Percentiles rank a stretch among this genome's conserved stretches.
phyloP scores from a whole-genome alignment of 768 basidiomycete genomes.

The Clavulina sp. region DNA sequence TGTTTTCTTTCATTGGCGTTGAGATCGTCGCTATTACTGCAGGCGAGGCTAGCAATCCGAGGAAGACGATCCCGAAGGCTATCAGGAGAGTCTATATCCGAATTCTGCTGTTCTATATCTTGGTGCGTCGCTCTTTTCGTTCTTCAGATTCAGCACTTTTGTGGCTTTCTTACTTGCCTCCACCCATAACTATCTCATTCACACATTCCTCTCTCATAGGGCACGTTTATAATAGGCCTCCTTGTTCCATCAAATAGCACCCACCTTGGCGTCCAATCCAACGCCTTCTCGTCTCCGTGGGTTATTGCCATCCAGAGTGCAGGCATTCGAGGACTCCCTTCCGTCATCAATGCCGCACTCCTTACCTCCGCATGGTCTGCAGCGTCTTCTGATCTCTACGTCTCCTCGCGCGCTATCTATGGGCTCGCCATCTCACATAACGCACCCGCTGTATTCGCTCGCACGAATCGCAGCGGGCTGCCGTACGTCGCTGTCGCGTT shows the following conservation, averaged over 20 bases:
- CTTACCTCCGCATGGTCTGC: slow-evolving; percentile 88
- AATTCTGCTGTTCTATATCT: slow-evolving; percentile 63
- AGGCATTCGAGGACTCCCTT: slow-evolving; percentile 75
- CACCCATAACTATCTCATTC: slow-evolving; percentile 5
- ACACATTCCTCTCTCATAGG: slow-evolving; percentile 19
- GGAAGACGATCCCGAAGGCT: slow-evolving; percentile 46
- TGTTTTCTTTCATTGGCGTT: slow-evolving; percentile 85
- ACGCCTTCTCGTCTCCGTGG: slow-evolving; percentile 67
- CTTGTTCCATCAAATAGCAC: slow-evolving; percentile 58
- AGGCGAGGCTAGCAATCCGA: slow-evolving; percentile 49
- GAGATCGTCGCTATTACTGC: slow-evolving; percentile 84
- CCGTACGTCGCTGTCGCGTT: slow-evolving; percentile 56
- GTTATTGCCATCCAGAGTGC: slow-evolving; percentile 76
- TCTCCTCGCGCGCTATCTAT: slow-evolving; percentile 53
- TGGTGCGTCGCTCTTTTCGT: neutral
- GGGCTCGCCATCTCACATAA: slow-evolving; percentile 66
- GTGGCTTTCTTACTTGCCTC: neutral
- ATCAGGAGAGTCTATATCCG: slow-evolving; percentile 55
- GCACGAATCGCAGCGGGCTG: slow-evolving; percentile 51
- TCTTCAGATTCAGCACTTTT: too few relatives aligned
- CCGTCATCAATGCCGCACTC: slow-evolving; percentile 42
- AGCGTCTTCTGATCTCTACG: slow-evolving; percentile 77
- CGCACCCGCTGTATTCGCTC: slow-evolving; percentile 64
- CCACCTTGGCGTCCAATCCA: slow-evolving; percentile 33
- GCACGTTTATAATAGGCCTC: slow-evolving; percentile 63